Percentiles rank a stretch among this genome's conserved stretches.
phyloP scores from a whole-genome alignment of 805 yeast species.

The Cyberlindnera japonica region DNA sequence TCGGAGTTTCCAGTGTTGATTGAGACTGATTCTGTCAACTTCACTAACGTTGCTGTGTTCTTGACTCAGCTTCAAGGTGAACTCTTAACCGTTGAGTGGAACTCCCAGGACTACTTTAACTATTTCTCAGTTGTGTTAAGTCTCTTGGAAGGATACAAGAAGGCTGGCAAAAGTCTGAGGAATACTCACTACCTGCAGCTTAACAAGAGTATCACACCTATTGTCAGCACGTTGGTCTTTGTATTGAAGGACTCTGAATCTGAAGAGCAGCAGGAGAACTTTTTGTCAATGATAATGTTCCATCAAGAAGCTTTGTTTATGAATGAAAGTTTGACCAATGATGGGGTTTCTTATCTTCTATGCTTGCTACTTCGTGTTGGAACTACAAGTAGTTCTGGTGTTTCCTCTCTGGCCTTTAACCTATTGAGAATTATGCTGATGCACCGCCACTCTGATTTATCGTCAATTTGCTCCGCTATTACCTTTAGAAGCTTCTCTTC shows the following conservation, averaged over 20 bases:
- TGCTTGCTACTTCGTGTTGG: constrained; percentile 25
- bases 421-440: constrained; percentile 32
- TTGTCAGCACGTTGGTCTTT: constrained; percentile 18
- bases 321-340: constrained; percentile 31
- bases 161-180: constrained; percentile 15
- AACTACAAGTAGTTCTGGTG: constrained; percentile 10
- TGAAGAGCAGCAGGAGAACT: constrained; percentile 27
- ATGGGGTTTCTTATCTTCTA: constrained; percentile 34
- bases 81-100: constrained; percentile 26
- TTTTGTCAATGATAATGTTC: constrained; percentile 29
- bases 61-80: constrained; percentile 20
- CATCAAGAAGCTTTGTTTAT: constrained; percentile 31
- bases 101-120: constrained; percentile 26
- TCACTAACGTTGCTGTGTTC: constrained; percentile 21
- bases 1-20: constrained; percentile 23
- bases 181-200: constrained; percentile 18
- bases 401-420: constrained; percentile 26
- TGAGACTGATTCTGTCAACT: constrained; percentile 18
- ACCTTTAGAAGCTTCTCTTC: constrained; percentile 23
- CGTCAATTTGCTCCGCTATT: constrained; percentile 26
- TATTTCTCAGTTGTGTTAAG: constrained; percentile 23
- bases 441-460: constrained; percentile 30
- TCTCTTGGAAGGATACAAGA: constrained; percentile 22
- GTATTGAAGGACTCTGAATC: constrained; percentile 20
- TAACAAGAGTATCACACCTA: constrained; percentile 16